Conservation (phyloP, 352 stramenopile genomes). For the Thalassiosira delicatula region DNA sequence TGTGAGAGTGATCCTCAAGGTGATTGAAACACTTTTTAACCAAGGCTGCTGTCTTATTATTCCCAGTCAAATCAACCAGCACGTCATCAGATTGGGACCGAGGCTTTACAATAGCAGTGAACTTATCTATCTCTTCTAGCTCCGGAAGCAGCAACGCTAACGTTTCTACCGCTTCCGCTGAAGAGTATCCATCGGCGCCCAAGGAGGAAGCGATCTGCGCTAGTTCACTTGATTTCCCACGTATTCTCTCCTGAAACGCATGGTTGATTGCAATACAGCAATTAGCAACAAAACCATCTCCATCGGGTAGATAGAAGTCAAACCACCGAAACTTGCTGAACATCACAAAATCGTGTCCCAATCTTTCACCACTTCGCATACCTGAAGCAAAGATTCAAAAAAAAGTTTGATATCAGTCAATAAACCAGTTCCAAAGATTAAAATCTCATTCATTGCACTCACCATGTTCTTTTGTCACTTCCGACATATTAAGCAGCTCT, state of each 20-base stretch:
- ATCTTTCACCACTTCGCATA: slow-evolving; percentile 43
- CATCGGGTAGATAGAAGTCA: slow-evolving; percentile 52
- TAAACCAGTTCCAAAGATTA: too few species aligned
- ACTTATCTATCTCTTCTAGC: slow-evolving; percentile 29
- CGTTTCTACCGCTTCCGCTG: slow-evolving; percentile 6
- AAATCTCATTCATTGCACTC: too few species aligned
- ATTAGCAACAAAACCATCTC: slow-evolving; percentile 49
- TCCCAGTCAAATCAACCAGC: too few species aligned
- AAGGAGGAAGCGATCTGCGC: neutral
- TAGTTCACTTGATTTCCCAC: slow-evolving; percentile 22
- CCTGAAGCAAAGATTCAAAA: too few species aligned
- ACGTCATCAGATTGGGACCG: neutral
- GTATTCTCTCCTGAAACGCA: slow-evolving; percentile 22
- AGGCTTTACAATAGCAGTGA: neutral
- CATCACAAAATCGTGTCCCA: slow-evolving; percentile 26
- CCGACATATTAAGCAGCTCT: slow-evolving; percentile 49
- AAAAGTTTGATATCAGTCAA: too few species aligned
- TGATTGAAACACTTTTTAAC: neutral
- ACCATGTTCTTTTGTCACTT: slow-evolving; percentile 29
- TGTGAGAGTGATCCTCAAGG: neutral
- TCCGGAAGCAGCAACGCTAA: slow-evolving; percentile 29
- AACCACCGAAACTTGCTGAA: slow-evolving; percentile 56
- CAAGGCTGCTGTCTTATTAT: too few species aligned
- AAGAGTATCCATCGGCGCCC: neutral
- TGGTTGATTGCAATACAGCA: slow-evolving; percentile 27